Evolutionary conservation across 257 asterid species (phyloP).

Genomic region (Rehmannia glutinosa): DNA sequence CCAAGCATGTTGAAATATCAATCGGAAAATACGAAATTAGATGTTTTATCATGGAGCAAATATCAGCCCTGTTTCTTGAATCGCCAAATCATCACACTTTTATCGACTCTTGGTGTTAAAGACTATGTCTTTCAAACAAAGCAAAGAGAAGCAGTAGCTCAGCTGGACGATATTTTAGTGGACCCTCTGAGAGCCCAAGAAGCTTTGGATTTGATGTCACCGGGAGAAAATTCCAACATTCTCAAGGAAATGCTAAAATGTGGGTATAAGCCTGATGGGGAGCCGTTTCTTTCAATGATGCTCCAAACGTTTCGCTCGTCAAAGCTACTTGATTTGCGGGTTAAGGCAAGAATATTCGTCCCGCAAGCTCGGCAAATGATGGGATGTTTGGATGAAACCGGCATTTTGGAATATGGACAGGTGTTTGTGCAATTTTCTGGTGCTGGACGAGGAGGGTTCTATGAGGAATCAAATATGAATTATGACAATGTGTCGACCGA

Average conservation of each 20-base stretch:
- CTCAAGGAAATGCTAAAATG: slow-evolving; percentile 81
- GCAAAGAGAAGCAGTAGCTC: slow-evolving; percentile 71
- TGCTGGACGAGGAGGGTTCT: slow-evolving; percentile 28
- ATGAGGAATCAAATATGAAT: slow-evolving; percentile 20
- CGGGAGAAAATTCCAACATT: slow-evolving; percentile 72
- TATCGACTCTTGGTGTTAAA: slow-evolving; percentile 73
- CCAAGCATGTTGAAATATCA: slow-evolving; percentile 74
- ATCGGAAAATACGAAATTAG: slow-evolving; percentile 60
- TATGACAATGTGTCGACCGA: slow-evolving; percentile 19
- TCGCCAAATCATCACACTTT: slow-evolving; percentile 76
- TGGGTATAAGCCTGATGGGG: slow-evolving; percentile 76
- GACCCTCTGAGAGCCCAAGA: slow-evolving; percentile 70
- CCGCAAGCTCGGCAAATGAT: slow-evolving; percentile 74
- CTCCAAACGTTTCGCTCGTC: slow-evolving; percentile 68
- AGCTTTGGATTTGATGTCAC: slow-evolving; percentile 79
- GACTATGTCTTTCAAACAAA: slow-evolving; percentile 54
- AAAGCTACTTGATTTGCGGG: slow-evolving; percentile 63
- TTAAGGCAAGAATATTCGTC: slow-evolving; percentile 59
- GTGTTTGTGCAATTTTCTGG: slow-evolving; percentile 73
- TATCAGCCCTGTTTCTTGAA: slow-evolving; percentile 82
- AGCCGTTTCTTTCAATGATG: slow-evolving; percentile 92
- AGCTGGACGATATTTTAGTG: slow-evolving; percentile 56
- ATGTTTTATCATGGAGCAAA: slow-evolving; percentile 76
- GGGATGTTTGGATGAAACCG: slow-evolving; percentile 92
- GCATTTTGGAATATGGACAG: slow-evolving; percentile 70